Evolutionary conservation across 768 basidiomycete species (phyloP), one percentile per base, ranked within the genome.

Genomic region (Sporobolomyces pararoseus): DNA sequence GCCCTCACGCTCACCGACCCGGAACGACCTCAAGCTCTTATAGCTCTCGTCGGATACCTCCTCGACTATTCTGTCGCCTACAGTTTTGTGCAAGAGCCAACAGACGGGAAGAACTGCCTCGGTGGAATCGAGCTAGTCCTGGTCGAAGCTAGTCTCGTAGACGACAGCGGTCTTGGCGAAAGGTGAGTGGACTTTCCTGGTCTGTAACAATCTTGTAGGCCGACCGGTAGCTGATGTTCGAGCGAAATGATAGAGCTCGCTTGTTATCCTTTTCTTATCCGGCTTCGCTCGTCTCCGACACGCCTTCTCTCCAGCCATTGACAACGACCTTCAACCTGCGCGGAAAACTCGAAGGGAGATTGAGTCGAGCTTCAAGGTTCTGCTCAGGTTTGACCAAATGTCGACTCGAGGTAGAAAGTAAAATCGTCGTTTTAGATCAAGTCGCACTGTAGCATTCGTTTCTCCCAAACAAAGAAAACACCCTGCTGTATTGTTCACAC

Each of bases 51-150:
- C 17, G 71, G 71, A 0, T 44, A 37, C 39, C 53, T 68, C 4
- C 52, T 72, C 44, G 71, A 72, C 25, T 72, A 72, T 14, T 23
- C 58, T 1, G 37, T 68, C 17, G 58, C 53, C 0, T 72, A 72
- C 63, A 27, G 31, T 23, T 4, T 68, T 25, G 27, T n/a, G n/a
- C n/a, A 7, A 17, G 19, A 3, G 27, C 39, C 23, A 7, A 37
- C 17, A 3, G 50, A 44, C 27, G 63, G 58, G 7, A 5, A 10
- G 34, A 70, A 70, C 53, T 70, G 69, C 37, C 47, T 70, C 5
- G 69, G 68, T 4, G 68, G 59, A 19, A 17, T 16, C 27, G 64
- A 65, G 47, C 46, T 70, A 9, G 14, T 50, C 2, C 44, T 70
- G 6, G 29, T 62, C 12, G 64, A 70, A 34, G 63, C 59, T 6